Evolutionary conservation across 2,329 filamentous ascomycete genomes (phyloP), one percentile per base, ranked within the genome.

Genomic region (Botrytis sinoallii): DNA sequence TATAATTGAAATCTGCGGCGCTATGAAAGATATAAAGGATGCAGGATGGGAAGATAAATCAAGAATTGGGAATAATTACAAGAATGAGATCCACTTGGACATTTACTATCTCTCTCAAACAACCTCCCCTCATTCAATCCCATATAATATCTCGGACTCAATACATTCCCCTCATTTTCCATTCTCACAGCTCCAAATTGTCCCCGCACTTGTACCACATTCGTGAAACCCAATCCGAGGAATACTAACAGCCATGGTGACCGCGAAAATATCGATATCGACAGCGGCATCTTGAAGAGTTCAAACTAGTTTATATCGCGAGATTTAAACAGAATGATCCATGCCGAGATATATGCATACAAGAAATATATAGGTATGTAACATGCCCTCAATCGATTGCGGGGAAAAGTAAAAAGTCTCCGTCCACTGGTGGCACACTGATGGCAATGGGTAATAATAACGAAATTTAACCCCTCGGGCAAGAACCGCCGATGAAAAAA

Each of bases 91-190:
- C 76, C 74, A 16, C 72, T 52, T 25, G 64, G 68, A 70, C 79
- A 80, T 22, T 74, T 75, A 48, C 44, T 72, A 46, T 76, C 75
- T 63, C 78, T 75, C 3, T 60, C 65, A 18, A 70, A 48, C 8
- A 79, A 64, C 18, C 72, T 71, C 38, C 69, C 60, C 32, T 74
- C 69, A n/a, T 42, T 70, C 4, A 72, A 57, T 42, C 75, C 77
- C 10, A 78, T 70, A 65, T 79, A 78, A 69, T 76, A 77, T 69
- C 79, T 75, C 25, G 78, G 77, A 75, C 75, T 77, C 40, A 80
- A 74, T 25, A 73, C 72, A 70, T 35, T 63, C 14, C 29, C 42
- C 25, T 42, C 44, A 67, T 65, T 59, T 38, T 65, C 67, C n/a
- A 73, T 60, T 10, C 44, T 20, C 10, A 70, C 35, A 46, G 22